Evolutionary conservation across 2,329 filamentous ascomycete genomes (phyloP), one percentile per base, ranked within the genome.

Genomic region (Paecilomyces dactylethromorphus): DNA sequence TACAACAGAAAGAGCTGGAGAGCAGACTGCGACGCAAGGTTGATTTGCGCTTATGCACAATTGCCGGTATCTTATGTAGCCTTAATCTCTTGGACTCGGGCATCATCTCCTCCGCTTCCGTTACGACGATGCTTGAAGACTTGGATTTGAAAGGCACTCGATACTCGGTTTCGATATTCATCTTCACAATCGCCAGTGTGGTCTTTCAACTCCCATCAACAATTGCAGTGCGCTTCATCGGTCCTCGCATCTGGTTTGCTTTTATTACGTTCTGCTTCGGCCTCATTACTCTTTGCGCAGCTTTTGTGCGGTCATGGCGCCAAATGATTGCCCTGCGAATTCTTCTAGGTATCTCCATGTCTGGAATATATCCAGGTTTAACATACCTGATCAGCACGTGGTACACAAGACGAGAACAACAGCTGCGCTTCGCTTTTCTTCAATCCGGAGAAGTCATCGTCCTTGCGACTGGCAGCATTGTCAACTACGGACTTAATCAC

Each of bases 81-180:
- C 78, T 90, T 59, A 87, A 90, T 69, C 76, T 91, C 12, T 78
- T 90, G 13, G 87, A 90, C 74, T 85, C 82, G 54, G 87, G 86
- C 49, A 87, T 90, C 64, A 86, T 90, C 58, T 87, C 84, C 1
- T 86, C 83, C 6, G 88, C 87, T 0, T 85, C 86, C 1, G 87
- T 90, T 10, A 90, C 87, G 0, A 85, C 81, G 26, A 88, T 90
- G 84, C 79, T 86, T 53, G 67, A 74, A 11, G 87, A 90, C 66
- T 77, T 90, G 50, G 80, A 81, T 15, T 76, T 90, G 12, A 80
- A 84, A 50, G 87, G 87, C 22, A 84, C 87, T 62, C 79, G 87
- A 45, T 90, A 87, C 64, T 87, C 85, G 1, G 82, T 90, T 3
- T 82, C 85, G 22, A 90, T 91, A 59, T 87, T 90, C 74, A 88